Evolutionary conservation across 2,329 filamentous ascomycete species (phyloP).

Genomic region (Tricladium varicosporioides): DNA sequence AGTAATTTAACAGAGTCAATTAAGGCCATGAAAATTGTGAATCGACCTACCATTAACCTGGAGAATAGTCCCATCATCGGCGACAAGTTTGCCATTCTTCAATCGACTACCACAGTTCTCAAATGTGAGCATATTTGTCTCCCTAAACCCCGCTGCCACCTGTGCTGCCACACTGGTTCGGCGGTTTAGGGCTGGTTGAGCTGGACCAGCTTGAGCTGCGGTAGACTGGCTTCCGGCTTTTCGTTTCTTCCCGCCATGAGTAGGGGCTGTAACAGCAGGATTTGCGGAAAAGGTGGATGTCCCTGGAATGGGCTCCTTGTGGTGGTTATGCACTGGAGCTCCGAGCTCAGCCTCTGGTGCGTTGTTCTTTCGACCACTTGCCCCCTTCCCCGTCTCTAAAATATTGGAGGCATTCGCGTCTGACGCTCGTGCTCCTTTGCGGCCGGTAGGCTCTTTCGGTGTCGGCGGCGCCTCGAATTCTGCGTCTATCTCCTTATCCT

Average conservation of each 20-base stretch:
- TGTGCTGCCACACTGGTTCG: slow-evolving; percentile 21
- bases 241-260: slow-evolving; percentile 71
- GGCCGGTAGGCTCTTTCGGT: slow-evolving; percentile 51
- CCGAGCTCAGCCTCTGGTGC: slow-evolving; percentile 30
- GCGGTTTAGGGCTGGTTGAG: slow-evolving; percentile 17
- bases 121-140: slow-evolving; percentile 89
- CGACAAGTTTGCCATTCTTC: slow-evolving; percentile 74
- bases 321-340: slow-evolving; percentile 26
- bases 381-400: slow-evolving; percentile 17
- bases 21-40: too few species aligned
- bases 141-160: slow-evolving; percentile 36
- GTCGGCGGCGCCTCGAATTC: slow-evolving; percentile 72
- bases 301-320: slow-evolving; percentile 52
- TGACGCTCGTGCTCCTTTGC: slow-evolving; percentile 51
- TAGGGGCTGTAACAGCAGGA: slow-evolving; percentile 29
- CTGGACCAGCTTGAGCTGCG: slow-evolving; percentile 11
- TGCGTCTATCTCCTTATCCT: slow-evolving; percentile 86
- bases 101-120: slow-evolving; percentile 66
- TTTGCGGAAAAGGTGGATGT: slow-evolving; percentile 57
- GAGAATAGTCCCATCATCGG: slow-evolving; percentile 86
- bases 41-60: slow-evolving; percentile 74
- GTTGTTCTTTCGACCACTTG: slow-evolving; percentile 41
- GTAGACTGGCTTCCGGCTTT: slow-evolving; percentile 57
- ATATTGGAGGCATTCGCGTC: slow-evolving; percentile 14
- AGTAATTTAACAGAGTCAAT: not conserved